Conservation (phyloP, 192 early-diverging fungal species). For the Linnemannia hyalina region DNA sequence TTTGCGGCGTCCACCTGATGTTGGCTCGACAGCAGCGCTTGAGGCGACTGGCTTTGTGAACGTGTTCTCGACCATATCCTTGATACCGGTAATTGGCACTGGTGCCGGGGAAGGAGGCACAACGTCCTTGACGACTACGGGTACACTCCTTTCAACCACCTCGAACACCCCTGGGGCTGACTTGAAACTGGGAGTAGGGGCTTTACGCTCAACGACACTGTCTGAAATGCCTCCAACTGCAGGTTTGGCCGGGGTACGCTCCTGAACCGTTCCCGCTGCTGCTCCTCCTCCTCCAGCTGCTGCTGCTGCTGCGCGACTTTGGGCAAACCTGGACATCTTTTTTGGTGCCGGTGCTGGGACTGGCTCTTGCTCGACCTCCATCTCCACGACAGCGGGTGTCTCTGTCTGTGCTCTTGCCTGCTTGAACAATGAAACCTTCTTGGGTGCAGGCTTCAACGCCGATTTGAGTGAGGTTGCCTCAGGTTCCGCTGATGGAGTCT, state of each 20-base stretch:
- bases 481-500: conserved; percentile 25
- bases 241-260: background rate
- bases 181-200: background rate
- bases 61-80: conserved; percentile 37
- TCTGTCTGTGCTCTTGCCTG: conserved; percentile 18
- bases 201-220: conserved; percentile 25
- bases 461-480: conserved; percentile 45
- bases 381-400: background rate
- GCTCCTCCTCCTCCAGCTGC: conserved; percentile 22
- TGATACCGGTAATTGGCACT: conserved; percentile 4
- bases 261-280: background rate
- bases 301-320: conserved; percentile 34
- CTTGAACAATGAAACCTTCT: conserved; percentile 38
- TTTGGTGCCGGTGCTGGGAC: conserved; percentile 7
- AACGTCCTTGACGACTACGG: background rate
- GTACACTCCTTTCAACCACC: conserved; percentile 15
- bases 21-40: background rate
- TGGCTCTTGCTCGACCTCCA: background rate
- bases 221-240: conserved; percentile 32
- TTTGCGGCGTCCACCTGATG: conserved; percentile 20
- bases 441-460: conserved; percentile 31
- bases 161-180: conserved; percentile 20
- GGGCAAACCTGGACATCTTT: conserved; percentile 49
- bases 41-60: conserved; percentile 27
- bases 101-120: background rate